These are phyloP conservation scores for Pythium folliculosum DNA, from an alignment of 352 stramenopile genomes.

Conservation along the genomic window DNA sequence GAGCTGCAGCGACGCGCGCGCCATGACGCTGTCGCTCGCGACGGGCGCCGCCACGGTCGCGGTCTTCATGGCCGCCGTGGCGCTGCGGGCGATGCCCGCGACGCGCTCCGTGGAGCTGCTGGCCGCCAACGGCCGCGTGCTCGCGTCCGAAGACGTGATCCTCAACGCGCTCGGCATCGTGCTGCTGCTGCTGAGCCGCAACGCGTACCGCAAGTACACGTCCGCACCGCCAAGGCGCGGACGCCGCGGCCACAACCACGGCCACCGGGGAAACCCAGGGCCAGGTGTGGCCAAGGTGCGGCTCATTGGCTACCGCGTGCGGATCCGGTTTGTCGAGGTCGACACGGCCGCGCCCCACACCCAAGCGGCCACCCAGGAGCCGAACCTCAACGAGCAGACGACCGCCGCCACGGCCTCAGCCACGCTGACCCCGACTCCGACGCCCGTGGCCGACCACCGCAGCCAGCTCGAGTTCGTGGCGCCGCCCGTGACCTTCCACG, in stretches of 20 bases:
- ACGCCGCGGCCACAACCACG: not conserved
- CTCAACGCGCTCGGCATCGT: constrained; percentile 20
- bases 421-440: too few relatives aligned
- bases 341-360: not conserved
- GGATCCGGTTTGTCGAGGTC: not conserved
- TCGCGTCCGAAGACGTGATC: constrained; percentile 14
- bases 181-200: constrained; percentile 23
- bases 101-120: not conserved
- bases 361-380: not conserved
- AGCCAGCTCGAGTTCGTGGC: not conserved
- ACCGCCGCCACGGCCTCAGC: too few relatives aligned
- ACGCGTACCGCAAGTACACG: constrained; percentile 22
- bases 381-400: not conserved
- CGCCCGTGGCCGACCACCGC: too few relatives aligned
- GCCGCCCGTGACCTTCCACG: not conserved
- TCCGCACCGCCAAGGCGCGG: not conserved
- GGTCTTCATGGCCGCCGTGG: not conserved
- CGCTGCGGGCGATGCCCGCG: not conserved
- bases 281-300: not conserved
- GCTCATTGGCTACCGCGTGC: not conserved
- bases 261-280: not conserved
- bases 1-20: not conserved
- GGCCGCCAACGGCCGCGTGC: not conserved
- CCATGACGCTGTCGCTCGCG: not conserved
- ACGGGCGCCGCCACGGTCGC: not conserved